Percentiles rank a stretch among this genome's conserved stretches.
Conservation (phyloP, 768 basidiomycete species). For the Serendipita indica region DNA sequence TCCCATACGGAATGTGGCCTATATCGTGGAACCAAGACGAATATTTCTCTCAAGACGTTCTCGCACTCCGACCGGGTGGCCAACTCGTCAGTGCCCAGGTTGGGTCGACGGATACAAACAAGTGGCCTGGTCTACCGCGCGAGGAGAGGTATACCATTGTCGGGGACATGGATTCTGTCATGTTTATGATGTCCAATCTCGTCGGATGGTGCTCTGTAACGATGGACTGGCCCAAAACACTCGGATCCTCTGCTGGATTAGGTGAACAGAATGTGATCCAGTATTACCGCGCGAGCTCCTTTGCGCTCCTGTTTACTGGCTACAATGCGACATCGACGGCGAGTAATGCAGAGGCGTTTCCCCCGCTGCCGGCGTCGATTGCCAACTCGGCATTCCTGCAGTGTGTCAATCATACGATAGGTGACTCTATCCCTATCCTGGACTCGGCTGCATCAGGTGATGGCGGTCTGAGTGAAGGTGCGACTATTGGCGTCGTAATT, state of each 20-base stretch:
- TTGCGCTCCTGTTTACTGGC: conserved; percentile 9
- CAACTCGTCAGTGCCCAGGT: background rate
- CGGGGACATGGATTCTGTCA: conserved; percentile 6
- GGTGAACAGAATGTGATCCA: conserved; percentile 7
- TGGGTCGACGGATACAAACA: background rate
- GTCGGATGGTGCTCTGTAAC: background rate
- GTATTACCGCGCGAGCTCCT: conserved; percentile 12
- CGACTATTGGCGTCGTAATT: background rate
- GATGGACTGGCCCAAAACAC: background rate
- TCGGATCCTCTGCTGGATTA: background rate
- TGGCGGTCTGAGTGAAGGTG: background rate
- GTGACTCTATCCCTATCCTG: background rate
- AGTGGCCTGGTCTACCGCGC: background rate
- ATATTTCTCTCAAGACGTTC: background rate
- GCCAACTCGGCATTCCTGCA: background rate
- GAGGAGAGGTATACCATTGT: background rate
- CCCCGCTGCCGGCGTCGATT: background rate
- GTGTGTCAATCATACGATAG: background rate
- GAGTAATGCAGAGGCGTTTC: background rate
- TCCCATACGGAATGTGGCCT: conserved; percentile 3
- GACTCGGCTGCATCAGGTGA: background rate
- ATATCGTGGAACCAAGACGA: conserved; percentile 4
- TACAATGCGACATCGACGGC: conserved; percentile 8
- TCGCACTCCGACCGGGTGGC: background rate
- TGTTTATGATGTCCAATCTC: background rate